Conservation (phyloP, 1,139 yeast genomes). For the Pneumocystis wakefieldiae region DNA sequence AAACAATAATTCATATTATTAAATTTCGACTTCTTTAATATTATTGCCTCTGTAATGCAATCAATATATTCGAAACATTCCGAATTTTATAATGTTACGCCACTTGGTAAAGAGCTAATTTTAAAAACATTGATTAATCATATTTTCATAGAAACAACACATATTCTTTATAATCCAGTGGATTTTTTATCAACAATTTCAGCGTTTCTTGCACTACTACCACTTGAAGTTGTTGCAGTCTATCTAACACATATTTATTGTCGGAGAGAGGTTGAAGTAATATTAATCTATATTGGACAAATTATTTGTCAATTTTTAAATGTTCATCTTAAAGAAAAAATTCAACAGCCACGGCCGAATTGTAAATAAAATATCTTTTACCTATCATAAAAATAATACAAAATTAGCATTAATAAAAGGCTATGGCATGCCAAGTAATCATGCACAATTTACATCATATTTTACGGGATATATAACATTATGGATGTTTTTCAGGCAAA, state of each 20-base stretch:
- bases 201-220: slow-evolving; percentile 69
- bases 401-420: slow-evolving; percentile 28
- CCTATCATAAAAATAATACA: background rate
- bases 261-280: slow-evolving; percentile 75
- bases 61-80: no score
- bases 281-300: slow-evolving; percentile 75
- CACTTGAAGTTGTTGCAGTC: slow-evolving; percentile 63
- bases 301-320: slow-evolving; percentile 61
- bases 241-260: slow-evolving; percentile 72
- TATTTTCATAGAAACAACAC: slow-evolving; percentile 33
- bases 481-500: slow-evolving; percentile 29
- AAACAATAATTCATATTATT: no score
- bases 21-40: no score
- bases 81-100: background rate
- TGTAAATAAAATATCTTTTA: slow-evolving; percentile 15
- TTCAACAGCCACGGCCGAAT: slow-evolving; percentile 66
- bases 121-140: background rate
- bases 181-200: slow-evolving; percentile 46
- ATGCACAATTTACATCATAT: slow-evolving; percentile 89
- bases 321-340: slow-evolving; percentile 44
- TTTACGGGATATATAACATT: slow-evolving; percentile 51
- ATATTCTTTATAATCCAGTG: slow-evolving; percentile 59
- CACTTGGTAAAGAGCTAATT: background rate
- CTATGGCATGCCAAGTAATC: slow-evolving; percentile 96
- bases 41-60: no score